These are phyloP conservation scores for Diplosphaera chodatii DNA, from an alignment of 139 green algal species.

Conservation along the genomic window DNA sequence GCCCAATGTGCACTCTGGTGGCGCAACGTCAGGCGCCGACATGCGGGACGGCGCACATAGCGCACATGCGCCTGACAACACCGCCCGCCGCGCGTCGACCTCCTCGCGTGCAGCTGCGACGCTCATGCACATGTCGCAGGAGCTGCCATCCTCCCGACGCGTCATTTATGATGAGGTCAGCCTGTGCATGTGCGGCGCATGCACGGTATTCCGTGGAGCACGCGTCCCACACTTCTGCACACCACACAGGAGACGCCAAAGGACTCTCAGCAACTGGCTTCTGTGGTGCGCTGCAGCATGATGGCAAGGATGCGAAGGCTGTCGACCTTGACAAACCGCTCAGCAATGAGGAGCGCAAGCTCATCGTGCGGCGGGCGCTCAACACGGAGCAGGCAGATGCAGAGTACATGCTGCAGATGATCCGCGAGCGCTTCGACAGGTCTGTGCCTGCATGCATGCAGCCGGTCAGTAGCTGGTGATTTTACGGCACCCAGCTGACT, in stretches of 20 bases:
- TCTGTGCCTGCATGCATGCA: no score
- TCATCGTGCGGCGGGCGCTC: constrained; percentile 10
- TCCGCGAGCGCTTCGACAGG: constrained; percentile 11
- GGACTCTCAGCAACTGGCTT: no score
- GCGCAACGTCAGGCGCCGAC: not conserved
- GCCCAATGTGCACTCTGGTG: not conserved
- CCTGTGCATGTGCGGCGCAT: no score
- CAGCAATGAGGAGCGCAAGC: constrained; percentile 11
- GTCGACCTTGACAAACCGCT: constrained; percentile 1
- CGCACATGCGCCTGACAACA: no score
- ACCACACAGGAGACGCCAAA: no score
- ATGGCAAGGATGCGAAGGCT: not conserved
- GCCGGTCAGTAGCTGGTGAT: no score
- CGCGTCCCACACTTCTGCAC: no score
- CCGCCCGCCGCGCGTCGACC: no score
- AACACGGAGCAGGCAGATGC: constrained; percentile 22
- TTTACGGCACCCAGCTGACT: no score
- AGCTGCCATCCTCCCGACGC: not conserved
- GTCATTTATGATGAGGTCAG: not conserved
- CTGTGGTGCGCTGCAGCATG: not conserved
- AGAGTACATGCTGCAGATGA: constrained; percentile 7
- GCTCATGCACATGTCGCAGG: not conserved
- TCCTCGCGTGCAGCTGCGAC: not conserved
- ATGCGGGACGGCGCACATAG: no score
- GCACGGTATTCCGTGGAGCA: no score